Base-by-base conservation (phyloP, 352 stramenopile species). In the Phytophthora idaei region DNA sequence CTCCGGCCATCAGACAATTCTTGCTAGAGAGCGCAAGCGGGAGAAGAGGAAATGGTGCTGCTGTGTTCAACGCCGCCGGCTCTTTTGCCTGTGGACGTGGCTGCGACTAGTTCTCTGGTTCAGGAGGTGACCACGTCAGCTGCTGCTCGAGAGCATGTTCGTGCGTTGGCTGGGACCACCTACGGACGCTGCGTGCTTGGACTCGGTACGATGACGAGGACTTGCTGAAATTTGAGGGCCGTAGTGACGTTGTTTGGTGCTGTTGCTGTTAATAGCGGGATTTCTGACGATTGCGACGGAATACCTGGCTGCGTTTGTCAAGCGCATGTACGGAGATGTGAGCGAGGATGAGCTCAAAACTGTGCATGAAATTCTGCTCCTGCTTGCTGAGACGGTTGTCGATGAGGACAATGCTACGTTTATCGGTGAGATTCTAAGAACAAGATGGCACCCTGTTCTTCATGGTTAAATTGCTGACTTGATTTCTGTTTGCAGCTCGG, bases 401-500 rank as follows among this genome's bases (percentile, higher is more conserved):
- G 85, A 95, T 68, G 85, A 93, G 72, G 85, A 95, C 74, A 93
- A 95, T 64, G 80, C 85, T 32, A 91, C 81, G 6, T 92, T 89
- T 48, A 74, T 85, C 27, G 85, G 85, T 93, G 46, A 60, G 79
- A 64, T 45, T 4, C 28, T n/a, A 32, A 56, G 29, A 53, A 31
- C 15, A 54, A 36, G 27, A 5, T 45, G 17, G n/a, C 8, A 34
- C 9, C 5, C 5, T 29, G 11, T 31, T 32, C 34, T 28, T 14
- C 29, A 29, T 21, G 4, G 32, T 54, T 61, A 27, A 37, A n/a
- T 29, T 52, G 10, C 29, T 41, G 10, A 54, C 28, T 21, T 21
- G 28, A 6, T 45, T 52, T 50, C 17, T 41, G 54, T 12, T 61
- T 66, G 27, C 42, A 90, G 87, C 87, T 6, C 79, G 73, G 25